A percentile compares a stretch with the other conserved stretches of the same genome.
Conservation (phyloP, 2,329 filamentous ascomycete genomes). For the Madurella mycetomatis region DNA sequence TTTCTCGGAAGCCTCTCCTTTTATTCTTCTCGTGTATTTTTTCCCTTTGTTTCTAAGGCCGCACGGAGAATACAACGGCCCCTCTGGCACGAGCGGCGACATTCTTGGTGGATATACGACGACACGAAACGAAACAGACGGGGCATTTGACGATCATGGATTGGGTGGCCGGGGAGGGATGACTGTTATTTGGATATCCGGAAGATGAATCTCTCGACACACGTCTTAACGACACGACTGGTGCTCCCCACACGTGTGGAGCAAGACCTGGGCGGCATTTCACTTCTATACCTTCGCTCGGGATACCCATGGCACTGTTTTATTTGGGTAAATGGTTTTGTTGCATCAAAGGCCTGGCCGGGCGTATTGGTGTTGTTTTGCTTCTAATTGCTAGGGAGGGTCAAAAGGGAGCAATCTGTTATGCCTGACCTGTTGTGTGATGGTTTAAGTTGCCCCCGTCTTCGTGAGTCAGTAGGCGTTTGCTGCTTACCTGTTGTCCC, state of each 20-base stretch:
- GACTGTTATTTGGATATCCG: neutral
- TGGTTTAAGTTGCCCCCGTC: too few relatives aligned
- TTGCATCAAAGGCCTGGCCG: neutral
- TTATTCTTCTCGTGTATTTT: neutral
- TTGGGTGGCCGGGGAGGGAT: neutral
- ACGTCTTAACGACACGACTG: neutral
- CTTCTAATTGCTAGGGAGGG: neutral
- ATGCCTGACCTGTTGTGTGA: neutral
- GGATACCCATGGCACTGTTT: constrained; percentile 11
- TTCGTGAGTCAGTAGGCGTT: too few relatives aligned
- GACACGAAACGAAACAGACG: neutral
- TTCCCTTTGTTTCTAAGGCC: neutral
- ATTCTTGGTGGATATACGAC: too few relatives aligned
- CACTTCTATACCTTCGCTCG: constrained; percentile 14
- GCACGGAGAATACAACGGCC: neutral
- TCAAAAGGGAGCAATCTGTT: neutral
- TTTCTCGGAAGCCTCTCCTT: neutral
- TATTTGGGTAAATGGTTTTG: neutral
- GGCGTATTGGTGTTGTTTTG: constrained; percentile 2
- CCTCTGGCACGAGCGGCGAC: too few relatives aligned
- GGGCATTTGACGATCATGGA: neutral
- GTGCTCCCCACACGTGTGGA: neutral
- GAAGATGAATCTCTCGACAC: neutral
- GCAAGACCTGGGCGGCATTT: constrained; percentile 3
- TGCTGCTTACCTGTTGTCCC: too few relatives aligned